Conservation (phyloP, 2,329 filamentous ascomycete species). For the Lachnellula subtilissima region DNA sequence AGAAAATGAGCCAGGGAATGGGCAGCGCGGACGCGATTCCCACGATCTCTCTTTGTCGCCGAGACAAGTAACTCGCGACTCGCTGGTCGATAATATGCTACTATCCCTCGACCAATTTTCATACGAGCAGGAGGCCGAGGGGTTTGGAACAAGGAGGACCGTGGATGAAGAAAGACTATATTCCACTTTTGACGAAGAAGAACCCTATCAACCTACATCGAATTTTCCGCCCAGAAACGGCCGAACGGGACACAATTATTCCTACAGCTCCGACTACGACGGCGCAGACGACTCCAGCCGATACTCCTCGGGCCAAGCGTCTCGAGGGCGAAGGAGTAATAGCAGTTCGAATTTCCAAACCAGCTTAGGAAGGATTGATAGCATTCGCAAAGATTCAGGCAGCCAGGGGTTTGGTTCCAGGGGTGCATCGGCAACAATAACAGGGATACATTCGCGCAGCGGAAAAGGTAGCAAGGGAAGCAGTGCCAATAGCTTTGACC, state of each 20-base stretch:
- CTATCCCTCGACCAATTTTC: slow-evolving; percentile 84
- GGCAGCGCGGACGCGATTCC: slow-evolving; percentile 24
- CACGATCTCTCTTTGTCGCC: slow-evolving; percentile 83
- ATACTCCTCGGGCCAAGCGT: slow-evolving; percentile 44
- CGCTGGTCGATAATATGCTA: slow-evolving; percentile 93
- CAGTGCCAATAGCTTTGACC: slow-evolving; percentile 61
- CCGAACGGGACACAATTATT: slow-evolving; percentile 40
- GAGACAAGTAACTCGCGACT: slow-evolving; percentile 75
- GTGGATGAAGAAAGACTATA: slow-evolving; percentile 28
- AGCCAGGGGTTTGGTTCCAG: slow-evolving; percentile 34
- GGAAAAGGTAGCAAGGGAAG: slow-evolving; percentile 70
- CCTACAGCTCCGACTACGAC: slow-evolving; percentile 60
- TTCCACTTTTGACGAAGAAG: slow-evolving; percentile 23
- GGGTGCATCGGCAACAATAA: slow-evolving; percentile 31
- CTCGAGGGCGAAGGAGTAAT: slow-evolving; percentile 67
- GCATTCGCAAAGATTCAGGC: slow-evolving; percentile 41
- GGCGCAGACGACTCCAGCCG: slow-evolving; percentile 49
- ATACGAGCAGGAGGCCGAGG: slow-evolving; percentile 39
- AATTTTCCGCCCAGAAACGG: slow-evolving; percentile 23
- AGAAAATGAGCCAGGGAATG: slow-evolving; percentile 20
- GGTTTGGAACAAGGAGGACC: slow-evolving; percentile 19
- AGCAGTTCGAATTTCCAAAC: slow-evolving; percentile 70
- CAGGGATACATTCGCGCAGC: slow-evolving; percentile 48
- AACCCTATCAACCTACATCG: slow-evolving; percentile 13
- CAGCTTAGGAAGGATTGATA: slow-evolving; percentile 57